Percentiles rank a stretch among this genome's conserved stretches.
Conservation (phyloP, 371 early-diverging fungal species). For the Rhizopus sp. region DNA sequence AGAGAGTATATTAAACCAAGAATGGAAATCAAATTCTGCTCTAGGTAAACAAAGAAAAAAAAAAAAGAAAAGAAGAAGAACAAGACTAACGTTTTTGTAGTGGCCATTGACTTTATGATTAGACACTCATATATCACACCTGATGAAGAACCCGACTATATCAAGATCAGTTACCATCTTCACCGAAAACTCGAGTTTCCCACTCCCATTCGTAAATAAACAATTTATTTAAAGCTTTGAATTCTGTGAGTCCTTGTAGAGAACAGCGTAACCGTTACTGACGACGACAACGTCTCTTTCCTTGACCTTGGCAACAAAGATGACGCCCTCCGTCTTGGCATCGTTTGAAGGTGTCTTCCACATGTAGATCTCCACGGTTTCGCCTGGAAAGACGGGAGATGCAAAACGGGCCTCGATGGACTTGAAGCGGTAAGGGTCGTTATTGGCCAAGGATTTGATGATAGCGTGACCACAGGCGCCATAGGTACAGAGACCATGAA, state of each 20-base stretch:
- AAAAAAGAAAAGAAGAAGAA: not conserved
- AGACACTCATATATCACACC: conserved; percentile 74
- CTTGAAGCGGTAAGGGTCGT: conserved; percentile 60
- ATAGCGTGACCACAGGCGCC: conserved; percentile 66
- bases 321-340: conserved; percentile 47
- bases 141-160: conserved; percentile 81
- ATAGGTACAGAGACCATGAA: conserved; percentile 76
- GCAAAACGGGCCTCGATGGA: conserved; percentile 70
- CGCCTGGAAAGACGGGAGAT: conserved; percentile 76
- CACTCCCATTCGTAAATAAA: conserved; percentile 39
- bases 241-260: conserved; percentile 27
- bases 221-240: conserved; percentile 36
- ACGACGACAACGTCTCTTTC: conserved; percentile 52
- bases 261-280: conserved; percentile 49
- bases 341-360: conserved; percentile 61
- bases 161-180: conserved; percentile 66
- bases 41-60: conserved; percentile 39
- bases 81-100: conserved; percentile 24
- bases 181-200: conserved; percentile 74
- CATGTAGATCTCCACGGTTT: conserved; percentile 67
- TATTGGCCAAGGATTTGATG: conserved; percentile 55
- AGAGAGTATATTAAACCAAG: conserved; percentile 54
- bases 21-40: conserved; percentile 92
- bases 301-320: conserved; percentile 56
- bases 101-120: conserved; percentile 84